Conservation (phyloP, 345 rosid genomes). For the Aquilaria sinensis region DNA sequence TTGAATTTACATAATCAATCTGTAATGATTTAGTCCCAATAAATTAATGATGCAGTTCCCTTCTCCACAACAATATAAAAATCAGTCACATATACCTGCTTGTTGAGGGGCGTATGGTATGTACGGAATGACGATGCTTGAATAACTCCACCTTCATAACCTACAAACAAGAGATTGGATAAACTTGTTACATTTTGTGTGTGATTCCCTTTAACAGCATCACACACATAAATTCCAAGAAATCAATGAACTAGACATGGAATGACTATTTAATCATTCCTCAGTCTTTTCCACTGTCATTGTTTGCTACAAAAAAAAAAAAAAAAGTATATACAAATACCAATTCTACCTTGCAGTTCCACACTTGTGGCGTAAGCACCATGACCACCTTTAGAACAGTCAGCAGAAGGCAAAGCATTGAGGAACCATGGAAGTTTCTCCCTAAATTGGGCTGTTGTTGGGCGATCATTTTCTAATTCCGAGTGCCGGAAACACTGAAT, state of each 20-base stretch:
- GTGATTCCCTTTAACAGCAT: too few species aligned
- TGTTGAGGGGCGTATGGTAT: conserved; percentile 91
- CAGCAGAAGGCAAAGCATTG: conserved; percentile 84
- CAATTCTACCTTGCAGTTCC: conserved; percentile 59
- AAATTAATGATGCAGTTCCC: conserved; percentile 2
- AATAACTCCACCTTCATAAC: conserved; percentile 65
- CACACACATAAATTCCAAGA: too few species aligned
- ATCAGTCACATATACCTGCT: conserved; percentile 49
- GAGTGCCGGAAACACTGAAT: conserved; percentile 89
- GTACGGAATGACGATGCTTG: conserved; percentile 98
- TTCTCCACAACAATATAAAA: conserved; percentile 3
- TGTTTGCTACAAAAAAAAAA: conserved; percentile 2
- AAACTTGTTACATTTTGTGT: too few species aligned
- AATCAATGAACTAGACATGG: too few species aligned
- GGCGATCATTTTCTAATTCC: conserved; percentile 78
- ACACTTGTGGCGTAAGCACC: conserved; percentile 95
- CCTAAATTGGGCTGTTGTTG: conserved; percentile 74
- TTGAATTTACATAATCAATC: conserved; percentile 83
- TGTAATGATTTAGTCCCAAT: conserved; percentile 19
- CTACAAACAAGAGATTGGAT: conserved; percentile 28
- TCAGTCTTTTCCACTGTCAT: too few species aligned
- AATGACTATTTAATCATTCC: too few species aligned
- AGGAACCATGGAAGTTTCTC: conserved; percentile 99
- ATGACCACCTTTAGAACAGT: conserved; percentile 98
- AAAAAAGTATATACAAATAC: background rate